phyloP scores from a whole-genome alignment of 2,329 filamentous ascomycete genomes.

The Paraconiothyrium brasiliense region DNA sequence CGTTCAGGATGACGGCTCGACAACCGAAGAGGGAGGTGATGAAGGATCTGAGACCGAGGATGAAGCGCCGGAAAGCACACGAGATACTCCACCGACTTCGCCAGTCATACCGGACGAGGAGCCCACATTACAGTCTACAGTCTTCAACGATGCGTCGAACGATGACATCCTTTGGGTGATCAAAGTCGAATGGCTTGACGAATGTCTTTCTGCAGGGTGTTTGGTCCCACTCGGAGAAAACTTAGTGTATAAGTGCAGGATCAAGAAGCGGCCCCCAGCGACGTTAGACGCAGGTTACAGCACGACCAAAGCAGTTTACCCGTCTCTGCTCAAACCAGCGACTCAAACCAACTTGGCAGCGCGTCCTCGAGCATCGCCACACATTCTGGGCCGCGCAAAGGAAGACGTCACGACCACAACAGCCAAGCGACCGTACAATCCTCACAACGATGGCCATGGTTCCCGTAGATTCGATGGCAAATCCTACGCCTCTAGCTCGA shows the following conservation, averaged over 20 bases:
- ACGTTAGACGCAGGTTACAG: slow-evolving; percentile 24
- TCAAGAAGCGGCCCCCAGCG: slow-evolving; percentile 48
- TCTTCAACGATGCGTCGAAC: slow-evolving; percentile 27
- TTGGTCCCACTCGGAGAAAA: slow-evolving; percentile 60
- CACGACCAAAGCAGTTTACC: slow-evolving; percentile 30
- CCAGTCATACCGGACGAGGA: slow-evolving; percentile 17
- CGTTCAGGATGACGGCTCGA: slow-evolving; percentile 28
- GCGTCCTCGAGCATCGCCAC: slow-evolving; percentile 29
- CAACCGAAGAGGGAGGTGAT: slow-evolving; percentile 33
- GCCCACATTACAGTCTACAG: neutral
- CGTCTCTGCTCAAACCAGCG: slow-evolving; percentile 18
- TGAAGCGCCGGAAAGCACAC: slow-evolving; percentile 16
- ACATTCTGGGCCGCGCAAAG: slow-evolving; percentile 65
- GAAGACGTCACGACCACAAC: slow-evolving; percentile 51
- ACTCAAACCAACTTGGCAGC: slow-evolving; percentile 33
- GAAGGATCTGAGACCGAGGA: slow-evolving; percentile 25
- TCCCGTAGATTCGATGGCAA: slow-evolving; percentile 46
- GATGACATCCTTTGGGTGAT: slow-evolving; percentile 59
- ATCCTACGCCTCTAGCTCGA: slow-evolving; percentile 37
- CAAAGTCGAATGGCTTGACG: slow-evolving; percentile 63
- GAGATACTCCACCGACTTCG: slow-evolving; percentile 20
- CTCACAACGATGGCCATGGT: slow-evolving; percentile 28
- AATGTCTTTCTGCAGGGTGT: slow-evolving; percentile 55
- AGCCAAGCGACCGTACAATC: slow-evolving; percentile 25
- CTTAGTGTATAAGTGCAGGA: slow-evolving; percentile 61